These are phyloP conservation scores for Russula emetica DNA, from an alignment of 768 basidiomycete species.

Conservation along the genomic window DNA sequence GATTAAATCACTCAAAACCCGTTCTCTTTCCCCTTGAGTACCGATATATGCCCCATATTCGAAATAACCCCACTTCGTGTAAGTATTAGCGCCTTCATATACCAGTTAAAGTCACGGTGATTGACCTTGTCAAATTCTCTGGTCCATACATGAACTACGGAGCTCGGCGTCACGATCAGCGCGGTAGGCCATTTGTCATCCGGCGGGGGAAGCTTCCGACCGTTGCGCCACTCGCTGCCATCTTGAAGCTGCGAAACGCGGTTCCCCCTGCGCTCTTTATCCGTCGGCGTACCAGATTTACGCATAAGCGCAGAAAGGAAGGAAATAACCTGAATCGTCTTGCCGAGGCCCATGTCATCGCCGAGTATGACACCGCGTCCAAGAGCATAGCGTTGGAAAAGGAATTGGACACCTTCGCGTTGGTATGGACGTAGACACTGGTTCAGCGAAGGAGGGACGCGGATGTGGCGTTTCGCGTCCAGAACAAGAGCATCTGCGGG, in stretches of 20 bases:
- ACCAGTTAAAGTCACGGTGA: slow-evolving; percentile 23
- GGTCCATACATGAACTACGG: slow-evolving; percentile 85
- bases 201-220: slow-evolving; percentile 56
- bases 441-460: slow-evolving; percentile 70
- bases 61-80: slow-evolving; percentile 85
- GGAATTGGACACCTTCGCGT: slow-evolving; percentile 77
- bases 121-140: slow-evolving; percentile 77
- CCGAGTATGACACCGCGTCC: slow-evolving; percentile 79
- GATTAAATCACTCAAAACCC: slow-evolving; percentile 65
- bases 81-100: slow-evolving; percentile 2
- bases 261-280: slow-evolving; percentile 60
- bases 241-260: slow-evolving; percentile 69
- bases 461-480: slow-evolving; percentile 43
- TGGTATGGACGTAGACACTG: slow-evolving; percentile 89
- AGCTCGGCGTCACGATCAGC: slow-evolving; percentile 81
- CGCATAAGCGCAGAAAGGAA: slow-evolving; percentile 90
- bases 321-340: slow-evolving; percentile 91
- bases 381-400: slow-evolving; percentile 67
- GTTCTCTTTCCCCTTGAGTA: slow-evolving; percentile 45
- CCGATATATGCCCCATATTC: slow-evolving; percentile 75
- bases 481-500: slow-evolving; percentile 48
- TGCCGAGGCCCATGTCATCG: slow-evolving; percentile 96
- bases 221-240: slow-evolving; percentile 47
- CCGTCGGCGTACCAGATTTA: slow-evolving; percentile 62
- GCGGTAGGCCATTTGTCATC: slow-evolving; percentile 80